These are phyloP conservation scores for Hyphopichia burtonii DNA, from an alignment of 1,139 yeast species.

Conservation along the genomic window DNA sequence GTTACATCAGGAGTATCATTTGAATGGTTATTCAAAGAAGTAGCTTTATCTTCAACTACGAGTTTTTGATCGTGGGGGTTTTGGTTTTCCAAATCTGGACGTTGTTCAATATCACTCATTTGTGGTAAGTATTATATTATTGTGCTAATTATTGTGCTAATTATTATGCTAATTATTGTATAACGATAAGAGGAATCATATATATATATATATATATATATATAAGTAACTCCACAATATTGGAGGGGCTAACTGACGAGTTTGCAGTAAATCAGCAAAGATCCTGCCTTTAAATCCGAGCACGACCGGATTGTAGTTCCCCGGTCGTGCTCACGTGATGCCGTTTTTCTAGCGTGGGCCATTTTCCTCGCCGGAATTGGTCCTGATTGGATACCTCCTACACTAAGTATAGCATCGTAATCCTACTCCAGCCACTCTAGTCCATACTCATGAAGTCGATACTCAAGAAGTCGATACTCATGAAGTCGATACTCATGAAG, in stretches of 20 bases:
- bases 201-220: too few species aligned
- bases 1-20: conserved; percentile 12
- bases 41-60: conserved; percentile 6
- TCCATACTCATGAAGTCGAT: too few species aligned
- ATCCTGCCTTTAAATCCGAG: not conserved
- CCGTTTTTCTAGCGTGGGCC: too few species aligned
- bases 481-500: too few species aligned
- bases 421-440: too few species aligned
- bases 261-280: not conserved
- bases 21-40: conserved; percentile 3
- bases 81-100: conserved; percentile 29
- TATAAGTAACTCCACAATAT: not conserved
- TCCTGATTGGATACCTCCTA: too few species aligned
- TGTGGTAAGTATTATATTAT: not conserved
- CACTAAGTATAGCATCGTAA: too few species aligned
- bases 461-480: too few species aligned
- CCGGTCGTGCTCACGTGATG: not conserved
- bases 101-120: not conserved
- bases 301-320: conserved; percentile 1
- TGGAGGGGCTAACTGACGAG: not conserved
- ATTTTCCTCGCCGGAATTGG: too few species aligned
- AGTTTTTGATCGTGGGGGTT: conserved; percentile 22
- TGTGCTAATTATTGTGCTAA: not conserved
- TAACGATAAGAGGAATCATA: too few species aligned
- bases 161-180: not conserved